Percentiles rank a stretch among this genome's conserved stretches.
Evolutionary conservation across 1,284 basidiomycete species (phyloP).

Genomic region (Apiotrichum gracile): DNA sequence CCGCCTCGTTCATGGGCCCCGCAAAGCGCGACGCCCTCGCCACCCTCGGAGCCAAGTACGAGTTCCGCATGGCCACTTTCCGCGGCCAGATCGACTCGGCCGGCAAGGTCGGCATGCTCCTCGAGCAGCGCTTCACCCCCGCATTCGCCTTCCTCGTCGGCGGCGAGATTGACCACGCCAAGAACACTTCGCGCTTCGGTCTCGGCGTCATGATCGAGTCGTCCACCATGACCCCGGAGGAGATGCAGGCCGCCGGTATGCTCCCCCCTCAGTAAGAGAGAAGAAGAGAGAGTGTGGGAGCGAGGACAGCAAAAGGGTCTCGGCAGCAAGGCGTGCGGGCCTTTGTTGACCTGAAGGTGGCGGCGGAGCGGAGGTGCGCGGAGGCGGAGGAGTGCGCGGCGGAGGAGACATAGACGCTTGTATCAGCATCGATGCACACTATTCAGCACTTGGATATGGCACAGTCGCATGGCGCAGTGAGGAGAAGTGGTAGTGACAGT

Average conservation of each 20-base stretch:
- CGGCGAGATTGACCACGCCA: slow-evolving; percentile 98
- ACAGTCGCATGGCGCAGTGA: too few species aligned
- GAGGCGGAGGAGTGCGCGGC: background rate
- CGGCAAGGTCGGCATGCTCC: slow-evolving; percentile 87
- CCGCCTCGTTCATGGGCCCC: slow-evolving; percentile 51
- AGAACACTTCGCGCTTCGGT: slow-evolving; percentile 90
- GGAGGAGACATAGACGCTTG: slow-evolving; percentile 14
- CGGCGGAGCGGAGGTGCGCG: too few species aligned
- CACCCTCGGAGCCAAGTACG: slow-evolving; percentile 92
- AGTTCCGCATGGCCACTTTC: slow-evolving; percentile 88
- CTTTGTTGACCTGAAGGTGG: too few species aligned
- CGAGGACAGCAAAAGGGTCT: background rate
- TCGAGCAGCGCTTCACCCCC: slow-evolving; percentile 94
- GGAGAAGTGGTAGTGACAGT: too few species aligned
- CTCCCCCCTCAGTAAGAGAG: slow-evolving; percentile 25
- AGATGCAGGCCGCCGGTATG: slow-evolving; percentile 47
- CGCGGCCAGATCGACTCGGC: slow-evolving; percentile 85
- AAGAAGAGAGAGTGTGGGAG: background rate
- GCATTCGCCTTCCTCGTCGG: slow-evolving; percentile 90
- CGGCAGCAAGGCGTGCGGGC: too few species aligned
- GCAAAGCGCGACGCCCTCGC: slow-evolving; percentile 82
- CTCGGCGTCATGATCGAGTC: slow-evolving; percentile 92
- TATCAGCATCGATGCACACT: slow-evolving; percentile 34
- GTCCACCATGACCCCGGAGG: slow-evolving; percentile 43
- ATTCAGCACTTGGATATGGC: slow-evolving; percentile 14